Base-by-base conservation (phyloP, 2,329 filamentous ascomycete genomes). In the Sordariomycetes sp. region DNA sequence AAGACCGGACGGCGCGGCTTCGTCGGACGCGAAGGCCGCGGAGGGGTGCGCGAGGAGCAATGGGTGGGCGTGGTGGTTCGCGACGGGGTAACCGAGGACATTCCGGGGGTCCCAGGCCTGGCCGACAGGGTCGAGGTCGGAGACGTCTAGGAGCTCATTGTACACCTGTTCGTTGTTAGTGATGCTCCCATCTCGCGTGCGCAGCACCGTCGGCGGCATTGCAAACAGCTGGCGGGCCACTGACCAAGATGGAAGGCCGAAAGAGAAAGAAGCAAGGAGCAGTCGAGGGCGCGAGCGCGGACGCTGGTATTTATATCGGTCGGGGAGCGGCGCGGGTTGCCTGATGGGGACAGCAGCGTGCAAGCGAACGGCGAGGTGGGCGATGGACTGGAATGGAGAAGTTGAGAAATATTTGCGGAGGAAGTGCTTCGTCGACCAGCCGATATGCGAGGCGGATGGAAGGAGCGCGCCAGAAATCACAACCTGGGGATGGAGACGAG, bases 101-200 rank as follows among this genome's bases (percentile, higher is more conserved):
- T 48, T 48, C 34, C 45, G 17, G 52, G 28, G 13, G 13, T n/a
- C 56, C 56, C 56, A 57, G 52, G 36, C 48, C 24, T 32, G 55
- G 48, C 48, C 48, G 24, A 34, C 15, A 24, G n/a, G 51, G 50
- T 57, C 52, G 56, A 34, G 36, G 51, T 25, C 8, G 22, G 51
- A 20, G 12, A 50, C 42, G 12, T 28, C 51, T 57, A 57, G 36
- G 32, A 48, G 50, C 22, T 53, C 56, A 57, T 57, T 24, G 56
- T 54, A 45, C 22, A 53, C 10, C 56, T 57, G 56, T 15, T 54
- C 32, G 25, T 54, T 20, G 53, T 54, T 34, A 39, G 34, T 54
- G 28, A 34, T 15, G 51, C 28, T 35, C 50, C 34, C 22, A 28
- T 53, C n/a, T 25, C 24, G 17, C 34, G 50, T 34, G 24, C 50